Evolutionary conservation across 148 eudicot species (phyloP).

Genomic region (Camellia lanceoleosa): DNA sequence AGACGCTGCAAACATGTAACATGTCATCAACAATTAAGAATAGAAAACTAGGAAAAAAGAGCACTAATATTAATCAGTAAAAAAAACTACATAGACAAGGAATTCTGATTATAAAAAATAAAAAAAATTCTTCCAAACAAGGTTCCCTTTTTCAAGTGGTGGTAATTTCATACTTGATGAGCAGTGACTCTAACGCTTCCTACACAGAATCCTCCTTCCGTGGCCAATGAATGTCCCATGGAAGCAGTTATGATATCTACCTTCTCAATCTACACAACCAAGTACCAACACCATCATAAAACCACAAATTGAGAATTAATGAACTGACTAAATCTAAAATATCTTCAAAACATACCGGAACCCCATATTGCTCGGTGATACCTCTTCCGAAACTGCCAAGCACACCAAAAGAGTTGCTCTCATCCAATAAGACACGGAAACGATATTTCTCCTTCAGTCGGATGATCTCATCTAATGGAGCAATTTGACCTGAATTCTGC

Average conservation of each 20-base stretch:
- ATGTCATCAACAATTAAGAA: no score
- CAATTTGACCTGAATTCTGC: slow-evolving; percentile 95
- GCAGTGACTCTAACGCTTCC: slow-evolving; percentile 87
- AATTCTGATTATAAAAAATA: neutral
- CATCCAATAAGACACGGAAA: slow-evolving; percentile 82
- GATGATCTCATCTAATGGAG: slow-evolving; percentile 90
- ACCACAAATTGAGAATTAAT: slow-evolving; percentile 5
- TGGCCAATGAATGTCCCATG: slow-evolving; percentile 95
- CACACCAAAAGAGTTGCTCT: slow-evolving; percentile 94
- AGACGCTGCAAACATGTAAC: slow-evolving; percentile 58
- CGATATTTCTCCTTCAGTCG: slow-evolving; percentile 79
- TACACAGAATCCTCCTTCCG: slow-evolving; percentile 98
- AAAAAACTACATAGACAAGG: neutral
- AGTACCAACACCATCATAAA: slow-evolving; percentile 16
- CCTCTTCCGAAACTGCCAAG: slow-evolving; percentile 91
- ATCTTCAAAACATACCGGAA: slow-evolving; percentile 58
- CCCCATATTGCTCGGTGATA: slow-evolving; percentile 69
- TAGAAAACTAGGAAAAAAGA: neutral
- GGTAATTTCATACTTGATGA: slow-evolving; percentile 63
- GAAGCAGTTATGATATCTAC: slow-evolving; percentile 92
- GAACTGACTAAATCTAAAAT: neutral
- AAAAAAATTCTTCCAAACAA: neutral
- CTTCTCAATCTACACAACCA: slow-evolving; percentile 62
- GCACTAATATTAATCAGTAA: neutral
- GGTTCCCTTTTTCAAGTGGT: slow-evolving; percentile 1